Base-by-base conservation (phyloP, 805 yeast genomes). In the Metschnikowia lochheadii region DNA sequence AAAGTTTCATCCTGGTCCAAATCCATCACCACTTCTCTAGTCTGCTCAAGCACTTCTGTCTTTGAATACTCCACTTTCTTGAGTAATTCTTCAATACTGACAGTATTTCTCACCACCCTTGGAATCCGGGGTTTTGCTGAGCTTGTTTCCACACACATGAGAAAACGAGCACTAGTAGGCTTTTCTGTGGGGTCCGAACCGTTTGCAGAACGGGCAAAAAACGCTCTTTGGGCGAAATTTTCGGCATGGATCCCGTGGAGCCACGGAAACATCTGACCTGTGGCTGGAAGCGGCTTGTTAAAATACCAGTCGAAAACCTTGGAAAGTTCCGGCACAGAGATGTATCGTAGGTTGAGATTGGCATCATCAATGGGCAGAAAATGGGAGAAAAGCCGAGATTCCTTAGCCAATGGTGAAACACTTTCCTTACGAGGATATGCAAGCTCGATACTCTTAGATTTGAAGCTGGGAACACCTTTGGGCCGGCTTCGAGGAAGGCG, bases 261-360 rank as follows among this genome's bases (percentile, higher is more conserved):
- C 97, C 97, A 90, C 0, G 97, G 97, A 59, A 90, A 91, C 77
- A 91, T 80, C 10, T 62, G 61, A 21, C 75, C 78, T 17, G 91
- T 84, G 3, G 79, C 79, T 0, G 97, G 96, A 3, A 73, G 61
- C 0, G 69, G 66, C 17, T 59, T 58, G 56, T 67, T 64, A 55
- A 73, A 73, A 56, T 73, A 73, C 70, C 73, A 70, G 17, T 52
- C 47, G 50, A 73, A 71, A 0, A 72, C 63, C 0, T 59, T 11
- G 26, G 49, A 40, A 7, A 49, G 47, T 18, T 52, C 49, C 3
- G 39, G 32, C 14, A 42, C 51, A 33, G 55, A 41, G 3, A 52
- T 47, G 37, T 4, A 34, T 11, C 49, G 52, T 20, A 52, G 35
- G 38, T 44, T 48, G 26, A 52, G 44, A 4, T n/a, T 6, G 3